phyloP scores from a whole-genome alignment of 2,329 filamentous ascomycete species.

The Waltergamsia citrina region DNA sequence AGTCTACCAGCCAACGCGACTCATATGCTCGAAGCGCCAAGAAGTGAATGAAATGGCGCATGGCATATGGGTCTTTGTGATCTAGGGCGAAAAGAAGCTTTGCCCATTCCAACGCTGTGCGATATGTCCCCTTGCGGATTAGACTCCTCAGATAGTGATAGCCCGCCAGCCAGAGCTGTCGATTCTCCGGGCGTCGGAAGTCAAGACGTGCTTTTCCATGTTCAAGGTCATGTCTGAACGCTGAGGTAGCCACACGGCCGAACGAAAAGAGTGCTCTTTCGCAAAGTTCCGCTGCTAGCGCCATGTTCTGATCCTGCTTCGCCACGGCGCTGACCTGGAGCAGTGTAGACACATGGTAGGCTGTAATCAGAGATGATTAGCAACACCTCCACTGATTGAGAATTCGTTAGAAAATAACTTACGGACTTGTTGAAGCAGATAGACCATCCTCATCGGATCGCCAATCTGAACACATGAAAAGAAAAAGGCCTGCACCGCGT shows the following conservation, averaged over 20 bases:
- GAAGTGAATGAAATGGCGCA: slow-evolving; percentile 73
- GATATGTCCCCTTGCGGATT: slow-evolving; percentile 83
- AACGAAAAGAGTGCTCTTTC: slow-evolving; percentile 90
- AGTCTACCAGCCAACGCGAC: slow-evolving; percentile 63
- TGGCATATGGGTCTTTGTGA: slow-evolving; percentile 71
- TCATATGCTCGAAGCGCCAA: slow-evolving; percentile 76
- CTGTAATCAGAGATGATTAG: slow-evolving; percentile 16
- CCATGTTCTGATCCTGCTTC: slow-evolving; percentile 82
- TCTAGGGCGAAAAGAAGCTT: slow-evolving; percentile 74
- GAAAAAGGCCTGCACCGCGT: slow-evolving; percentile 66
- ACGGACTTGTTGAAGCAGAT: slow-evolving; percentile 46
- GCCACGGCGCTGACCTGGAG: slow-evolving; percentile 89
- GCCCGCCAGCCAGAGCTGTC: slow-evolving; percentile 84
- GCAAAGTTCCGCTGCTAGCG: slow-evolving; percentile 76
- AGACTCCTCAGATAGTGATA: slow-evolving; percentile 85
- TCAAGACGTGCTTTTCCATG: slow-evolving; percentile 73
- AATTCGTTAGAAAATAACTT: slow-evolving; percentile 11
- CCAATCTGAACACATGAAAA: slow-evolving; percentile 71
- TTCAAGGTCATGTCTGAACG: slow-evolving; percentile 67
- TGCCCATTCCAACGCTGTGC: slow-evolving; percentile 88
- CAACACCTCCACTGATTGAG: not conserved
- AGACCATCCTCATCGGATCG: slow-evolving; percentile 74
- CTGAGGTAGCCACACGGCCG: slow-evolving; percentile 77
- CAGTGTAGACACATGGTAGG: slow-evolving; percentile 90
- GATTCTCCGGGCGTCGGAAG: slow-evolving; percentile 75